These are phyloP conservation scores for Colletotrichum kahawae DNA, from an alignment of 2,329 filamentous ascomycete species.

Conservation along the genomic window DNA sequence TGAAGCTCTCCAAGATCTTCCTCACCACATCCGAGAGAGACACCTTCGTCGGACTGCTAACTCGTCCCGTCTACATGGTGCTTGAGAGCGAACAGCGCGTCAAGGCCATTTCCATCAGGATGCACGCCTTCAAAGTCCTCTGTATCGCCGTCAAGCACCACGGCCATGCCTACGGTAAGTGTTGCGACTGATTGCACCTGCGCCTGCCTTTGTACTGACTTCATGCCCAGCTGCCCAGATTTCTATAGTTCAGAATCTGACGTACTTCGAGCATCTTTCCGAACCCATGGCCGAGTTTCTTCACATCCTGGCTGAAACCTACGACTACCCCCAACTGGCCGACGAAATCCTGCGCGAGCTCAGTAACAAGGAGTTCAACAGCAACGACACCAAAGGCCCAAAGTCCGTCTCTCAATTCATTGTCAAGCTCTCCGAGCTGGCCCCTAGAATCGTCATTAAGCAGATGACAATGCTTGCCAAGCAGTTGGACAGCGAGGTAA, in stretches of 20 bases:
- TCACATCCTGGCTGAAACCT: slow-evolving; percentile 94
- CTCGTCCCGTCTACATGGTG: slow-evolving; percentile 89
- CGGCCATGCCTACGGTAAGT: slow-evolving; percentile 88
- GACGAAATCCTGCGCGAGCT: slow-evolving; percentile 94
- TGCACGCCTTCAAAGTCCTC: slow-evolving; percentile 96
- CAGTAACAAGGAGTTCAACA: slow-evolving; percentile 98
- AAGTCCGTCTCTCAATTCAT: slow-evolving; percentile 97
- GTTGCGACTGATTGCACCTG: not conserved
- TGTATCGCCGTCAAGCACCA: slow-evolving; percentile 98
- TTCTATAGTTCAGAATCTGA: slow-evolving; percentile 95
- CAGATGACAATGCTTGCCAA: slow-evolving; percentile 97
- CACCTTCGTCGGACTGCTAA: slow-evolving; percentile 91
- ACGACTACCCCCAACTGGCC: slow-evolving; percentile 93
- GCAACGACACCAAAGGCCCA: slow-evolving; percentile 91
- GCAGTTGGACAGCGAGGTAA: slow-evolving; percentile 89
- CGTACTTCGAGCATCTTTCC: slow-evolving; percentile 98
- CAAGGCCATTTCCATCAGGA: slow-evolving; percentile 86
- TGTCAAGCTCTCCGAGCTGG: slow-evolving; percentile 88
- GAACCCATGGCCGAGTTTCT: slow-evolving; percentile 99
- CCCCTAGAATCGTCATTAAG: slow-evolving; percentile 91
- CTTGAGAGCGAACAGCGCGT: slow-evolving; percentile 92
- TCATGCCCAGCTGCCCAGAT: slow-evolving; percentile 80
- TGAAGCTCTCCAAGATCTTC: slow-evolving; percentile 93
- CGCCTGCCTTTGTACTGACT: slow-evolving; percentile 30
- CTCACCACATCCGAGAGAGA: slow-evolving; percentile 95